A percentile compares a stretch with the other conserved stretches of the same genome.
Conservation (phyloP, 192 early-diverging fungal species). For the Podila epicladia region DNA sequence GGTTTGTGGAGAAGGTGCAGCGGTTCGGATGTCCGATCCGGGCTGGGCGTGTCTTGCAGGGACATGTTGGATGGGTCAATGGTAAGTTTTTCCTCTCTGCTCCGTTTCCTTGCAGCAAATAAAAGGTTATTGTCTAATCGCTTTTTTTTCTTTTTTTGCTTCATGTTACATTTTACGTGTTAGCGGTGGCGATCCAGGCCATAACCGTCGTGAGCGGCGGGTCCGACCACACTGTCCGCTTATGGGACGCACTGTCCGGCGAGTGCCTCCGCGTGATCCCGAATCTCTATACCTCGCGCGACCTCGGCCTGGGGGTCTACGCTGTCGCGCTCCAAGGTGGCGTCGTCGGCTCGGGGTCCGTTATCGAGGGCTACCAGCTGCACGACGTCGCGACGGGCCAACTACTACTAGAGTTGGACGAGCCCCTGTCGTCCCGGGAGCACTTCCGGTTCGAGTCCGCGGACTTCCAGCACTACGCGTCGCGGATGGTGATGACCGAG, state of each 20-base stretch:
- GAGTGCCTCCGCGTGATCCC: slow-evolving; percentile 5
- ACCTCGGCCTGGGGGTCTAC: slow-evolving; percentile 25
- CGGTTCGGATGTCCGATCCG: slow-evolving; percentile 20
- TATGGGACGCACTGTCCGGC: slow-evolving; percentile 41
- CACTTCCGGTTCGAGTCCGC: slow-evolving; percentile 21
- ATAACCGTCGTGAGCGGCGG: slow-evolving; percentile 39
- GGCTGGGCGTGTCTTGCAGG: slow-evolving; percentile 1
- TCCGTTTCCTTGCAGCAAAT: not conserved
- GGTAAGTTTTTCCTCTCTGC: slow-evolving; percentile 3
- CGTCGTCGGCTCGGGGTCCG: slow-evolving; percentile 23
- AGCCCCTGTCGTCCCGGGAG: slow-evolving; percentile 26
- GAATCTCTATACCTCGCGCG: slow-evolving; percentile 18
- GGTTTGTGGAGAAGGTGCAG: slow-evolving; percentile 8
- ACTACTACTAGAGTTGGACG: slow-evolving; percentile 28
- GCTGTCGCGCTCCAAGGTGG: slow-evolving; percentile 17
- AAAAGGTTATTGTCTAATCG: no score
- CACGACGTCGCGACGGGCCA: slow-evolving; percentile 10
- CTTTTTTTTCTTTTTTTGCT: not conserved
- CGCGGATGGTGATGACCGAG: slow-evolving; percentile 15
- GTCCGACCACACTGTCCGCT: slow-evolving; percentile 30
- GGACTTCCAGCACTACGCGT: slow-evolving; percentile 29
- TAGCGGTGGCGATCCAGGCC: slow-evolving; percentile 38
- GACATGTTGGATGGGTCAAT: slow-evolving; percentile 47
- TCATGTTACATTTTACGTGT: not conserved
- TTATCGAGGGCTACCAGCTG: slow-evolving; percentile 36